phyloP scores from a whole-genome alignment of 2,329 filamentous ascomycete species.

The Trichoderma sp. region DNA sequence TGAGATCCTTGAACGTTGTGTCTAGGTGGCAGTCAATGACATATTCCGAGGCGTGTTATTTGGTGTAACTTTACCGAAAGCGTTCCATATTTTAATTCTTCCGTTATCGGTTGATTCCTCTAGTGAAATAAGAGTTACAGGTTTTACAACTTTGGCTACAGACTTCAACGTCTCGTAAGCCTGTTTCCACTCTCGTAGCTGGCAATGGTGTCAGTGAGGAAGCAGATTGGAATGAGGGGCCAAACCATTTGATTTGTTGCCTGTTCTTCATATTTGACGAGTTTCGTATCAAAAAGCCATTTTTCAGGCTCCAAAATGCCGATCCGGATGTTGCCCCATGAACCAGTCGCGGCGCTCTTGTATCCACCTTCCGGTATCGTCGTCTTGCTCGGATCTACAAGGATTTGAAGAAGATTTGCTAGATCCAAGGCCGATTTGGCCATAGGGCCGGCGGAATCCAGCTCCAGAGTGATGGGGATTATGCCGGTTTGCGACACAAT shows the following conservation, averaged over 20 bases:
- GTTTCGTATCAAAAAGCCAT: background rate
- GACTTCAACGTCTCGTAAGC: background rate
- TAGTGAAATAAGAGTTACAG: background rate
- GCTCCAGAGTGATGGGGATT: background rate
- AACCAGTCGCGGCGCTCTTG: background rate
- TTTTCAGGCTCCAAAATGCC: background rate
- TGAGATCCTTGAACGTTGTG: background rate
- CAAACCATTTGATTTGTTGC: background rate
- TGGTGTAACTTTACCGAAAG: background rate
- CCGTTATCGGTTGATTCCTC: background rate
- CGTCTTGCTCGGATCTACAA: background rate
- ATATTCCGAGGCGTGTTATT: background rate
- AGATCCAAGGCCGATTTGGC: background rate
- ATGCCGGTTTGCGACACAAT: background rate
- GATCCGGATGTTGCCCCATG: background rate
- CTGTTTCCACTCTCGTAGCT: background rate
- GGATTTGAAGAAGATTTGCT: background rate
- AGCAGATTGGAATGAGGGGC: background rate
- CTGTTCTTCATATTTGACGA: background rate
- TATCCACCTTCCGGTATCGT: background rate
- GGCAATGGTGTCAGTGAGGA: background rate
- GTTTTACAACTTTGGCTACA: background rate
- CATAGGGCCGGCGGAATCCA: background rate
- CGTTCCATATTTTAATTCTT: background rate
- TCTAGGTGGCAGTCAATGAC: background rate